These are phyloP conservation scores for Borealophlyctis nickersoniae DNA, from an alignment of 192 early-diverging fungal genomes.

Conservation along the genomic window DNA sequence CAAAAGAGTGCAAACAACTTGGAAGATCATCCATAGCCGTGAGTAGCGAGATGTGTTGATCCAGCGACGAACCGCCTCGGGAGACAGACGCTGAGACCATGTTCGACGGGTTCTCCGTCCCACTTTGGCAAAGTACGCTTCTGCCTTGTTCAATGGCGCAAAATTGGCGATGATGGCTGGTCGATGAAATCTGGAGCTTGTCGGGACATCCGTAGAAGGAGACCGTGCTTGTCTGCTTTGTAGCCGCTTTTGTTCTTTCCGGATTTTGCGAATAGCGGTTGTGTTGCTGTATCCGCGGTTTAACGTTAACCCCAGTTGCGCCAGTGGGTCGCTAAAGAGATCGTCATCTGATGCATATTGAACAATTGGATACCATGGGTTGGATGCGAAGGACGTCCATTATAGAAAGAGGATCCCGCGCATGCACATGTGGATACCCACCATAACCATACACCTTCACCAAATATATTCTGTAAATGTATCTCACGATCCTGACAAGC, in stretches of 20 bases:
- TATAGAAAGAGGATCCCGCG: background rate
- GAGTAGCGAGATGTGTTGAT: slow-evolving; percentile 35
- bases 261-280: slow-evolving; percentile 48
- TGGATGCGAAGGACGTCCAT: background rate
- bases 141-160: slow-evolving; percentile 31
- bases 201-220: background rate
- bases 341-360: slow-evolving; percentile 34
- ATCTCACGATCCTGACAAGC: slow-evolving; percentile 36
- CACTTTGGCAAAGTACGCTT: slow-evolving; percentile 40
- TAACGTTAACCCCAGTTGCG: slow-evolving; percentile 44
- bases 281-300: slow-evolving; percentile 46
- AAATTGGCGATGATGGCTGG: slow-evolving; percentile 29
- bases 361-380: background rate
- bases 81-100: slow-evolving; percentile 42
- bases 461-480: slow-evolving; percentile 45
- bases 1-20: slow-evolving; percentile 43
- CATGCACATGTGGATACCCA: slow-evolving; percentile 17
- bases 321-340: slow-evolving; percentile 47
- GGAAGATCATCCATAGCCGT: slow-evolving; percentile 54
- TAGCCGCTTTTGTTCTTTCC: slow-evolving; percentile 42
- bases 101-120: slow-evolving; percentile 35
- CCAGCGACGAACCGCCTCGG: slow-evolving; percentile 45
- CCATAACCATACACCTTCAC: slow-evolving; percentile 49
- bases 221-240: slow-evolving; percentile 7
- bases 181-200: slow-evolving; percentile 7